Evolutionary conservation across 306 rosid genomes (phyloP).

Genomic region (Bauhinia variegata): DNA sequence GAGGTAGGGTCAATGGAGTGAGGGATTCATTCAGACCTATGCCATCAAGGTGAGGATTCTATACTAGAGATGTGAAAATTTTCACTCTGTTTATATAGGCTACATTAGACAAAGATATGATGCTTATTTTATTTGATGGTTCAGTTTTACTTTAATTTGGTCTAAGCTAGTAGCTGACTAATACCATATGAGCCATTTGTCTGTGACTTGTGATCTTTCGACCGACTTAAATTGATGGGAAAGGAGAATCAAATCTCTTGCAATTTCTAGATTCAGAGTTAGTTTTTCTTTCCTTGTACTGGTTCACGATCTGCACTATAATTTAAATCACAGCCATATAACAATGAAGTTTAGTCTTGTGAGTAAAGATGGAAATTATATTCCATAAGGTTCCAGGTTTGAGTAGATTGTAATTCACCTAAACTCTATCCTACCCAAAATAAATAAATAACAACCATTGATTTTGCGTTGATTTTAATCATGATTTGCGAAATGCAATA

Average conservation of each 20-base stretch:
- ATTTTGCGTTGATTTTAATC: not conserved
- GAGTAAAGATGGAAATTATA: too few relatives aligned
- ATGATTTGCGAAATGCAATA: too few relatives aligned
- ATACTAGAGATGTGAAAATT: not conserved
- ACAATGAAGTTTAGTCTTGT: too few relatives aligned
- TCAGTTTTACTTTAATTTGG: slow-evolving; percentile 4
- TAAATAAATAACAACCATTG: too few relatives aligned
- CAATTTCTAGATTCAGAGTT: not conserved
- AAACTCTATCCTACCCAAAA: too few relatives aligned
- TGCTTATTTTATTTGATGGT: slow-evolving; percentile 3
- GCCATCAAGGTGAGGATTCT: slow-evolving; percentile 21
- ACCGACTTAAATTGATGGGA: slow-evolving; percentile 22
- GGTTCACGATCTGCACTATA: not conserved
- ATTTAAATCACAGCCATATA: too few relatives aligned
- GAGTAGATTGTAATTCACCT: too few relatives aligned
- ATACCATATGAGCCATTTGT: slow-evolving; percentile 22
- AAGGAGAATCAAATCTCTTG: slow-evolving; percentile 2
- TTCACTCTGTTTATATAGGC: not conserved
- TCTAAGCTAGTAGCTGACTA: slow-evolving; percentile 22
- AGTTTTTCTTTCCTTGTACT: slow-evolving; percentile 1
- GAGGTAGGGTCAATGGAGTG: slow-evolving; percentile 15
- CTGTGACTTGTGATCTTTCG: not conserved
- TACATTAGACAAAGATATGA: not conserved
- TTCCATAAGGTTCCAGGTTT: too few relatives aligned
- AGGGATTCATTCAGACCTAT: slow-evolving; percentile 20